Conservation (phyloP, 345 rosid genomes). For the Moricandia moricandioides region DNA sequence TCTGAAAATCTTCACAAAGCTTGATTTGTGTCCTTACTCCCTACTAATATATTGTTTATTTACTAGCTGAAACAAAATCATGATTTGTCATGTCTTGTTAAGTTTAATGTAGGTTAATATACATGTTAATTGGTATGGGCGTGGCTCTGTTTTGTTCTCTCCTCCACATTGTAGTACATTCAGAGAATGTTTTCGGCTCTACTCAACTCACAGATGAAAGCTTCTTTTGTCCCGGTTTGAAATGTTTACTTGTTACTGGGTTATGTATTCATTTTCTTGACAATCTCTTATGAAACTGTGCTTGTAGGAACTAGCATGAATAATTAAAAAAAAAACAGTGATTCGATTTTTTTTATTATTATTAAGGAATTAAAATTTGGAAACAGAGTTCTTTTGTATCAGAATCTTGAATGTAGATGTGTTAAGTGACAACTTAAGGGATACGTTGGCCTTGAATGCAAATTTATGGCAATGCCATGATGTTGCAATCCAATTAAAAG, state of each 20-base stretch:
- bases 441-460: no score
- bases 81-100: not conserved
- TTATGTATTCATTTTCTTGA: no score
- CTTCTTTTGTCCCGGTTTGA: no score
- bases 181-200: not conserved
- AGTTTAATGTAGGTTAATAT: not conserved
- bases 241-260: no score
- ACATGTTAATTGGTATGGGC: not conserved
- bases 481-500: not conserved
- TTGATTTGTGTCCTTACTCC: not conserved
- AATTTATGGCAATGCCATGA: not conserved
- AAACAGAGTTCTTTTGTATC: no score
- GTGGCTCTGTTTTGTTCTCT: not conserved
- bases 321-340: no score
- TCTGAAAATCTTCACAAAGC: not conserved
- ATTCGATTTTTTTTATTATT: not conserved
- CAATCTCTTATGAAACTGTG: no score
- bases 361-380: not conserved
- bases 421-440: no score
- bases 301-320: no score
- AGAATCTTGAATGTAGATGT: no score
- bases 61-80: not conserved
- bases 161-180: not conserved
- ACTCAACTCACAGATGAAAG: not conserved
- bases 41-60: not conserved